Percentiles rank a stretch among this genome's conserved stretches.
These are phyloP conservation scores for Furcasterigmium furcatum DNA, from an alignment of 2,329 filamentous ascomycete species.

Conservation along the genomic window DNA sequence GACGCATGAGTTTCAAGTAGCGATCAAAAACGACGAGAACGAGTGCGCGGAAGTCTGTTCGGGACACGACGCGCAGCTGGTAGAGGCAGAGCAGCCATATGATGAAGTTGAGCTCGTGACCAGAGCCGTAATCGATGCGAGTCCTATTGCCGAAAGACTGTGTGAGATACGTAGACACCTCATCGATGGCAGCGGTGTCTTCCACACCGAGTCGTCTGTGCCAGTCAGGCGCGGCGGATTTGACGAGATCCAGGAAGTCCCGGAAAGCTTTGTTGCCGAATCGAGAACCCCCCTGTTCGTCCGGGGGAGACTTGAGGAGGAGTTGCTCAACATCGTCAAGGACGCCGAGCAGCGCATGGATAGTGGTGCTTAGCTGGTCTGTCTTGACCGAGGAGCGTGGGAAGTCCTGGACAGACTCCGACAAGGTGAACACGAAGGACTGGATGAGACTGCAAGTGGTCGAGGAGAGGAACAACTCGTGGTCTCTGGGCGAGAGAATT, in stretches of 20 bases:
- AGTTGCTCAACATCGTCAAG: slow-evolving; percentile 67
- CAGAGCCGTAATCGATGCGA: slow-evolving; percentile 94
- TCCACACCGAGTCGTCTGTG: slow-evolving; percentile 57
- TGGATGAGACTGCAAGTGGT: slow-evolving; percentile 72
- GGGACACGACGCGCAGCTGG: slow-evolving; percentile 64
- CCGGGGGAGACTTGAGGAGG: slow-evolving; percentile 68
- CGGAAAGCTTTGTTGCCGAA: slow-evolving; percentile 95
- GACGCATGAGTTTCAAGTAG: slow-evolving; percentile 84
- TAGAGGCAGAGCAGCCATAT: slow-evolving; percentile 96
- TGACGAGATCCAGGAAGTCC: slow-evolving; percentile 69
- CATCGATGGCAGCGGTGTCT: slow-evolving; percentile 53
- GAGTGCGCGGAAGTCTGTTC: slow-evolving; percentile 67
- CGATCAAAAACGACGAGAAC: slow-evolving; percentile 75
- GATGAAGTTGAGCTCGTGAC: slow-evolving; percentile 95
- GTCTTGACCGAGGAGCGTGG: slow-evolving; percentile 61
- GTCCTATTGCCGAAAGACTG: slow-evolving; percentile 83
- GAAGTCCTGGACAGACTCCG: slow-evolving; percentile 73
- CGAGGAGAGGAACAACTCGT: slow-evolving; percentile 76
- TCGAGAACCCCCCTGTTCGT: slow-evolving; percentile 82
- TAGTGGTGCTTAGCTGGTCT: slow-evolving; percentile 51
- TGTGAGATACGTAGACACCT: slow-evolving; percentile 75
- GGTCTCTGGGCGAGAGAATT: slow-evolving; percentile 79
- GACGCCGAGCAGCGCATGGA: slow-evolving; percentile 65
- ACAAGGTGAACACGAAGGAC: slow-evolving; percentile 82
- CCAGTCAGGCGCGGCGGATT: slow-evolving; percentile 56